These are phyloP conservation scores for Entomortierella lignicola DNA, from an alignment of 192 early-diverging fungal species.

Conservation along the genomic window DNA sequence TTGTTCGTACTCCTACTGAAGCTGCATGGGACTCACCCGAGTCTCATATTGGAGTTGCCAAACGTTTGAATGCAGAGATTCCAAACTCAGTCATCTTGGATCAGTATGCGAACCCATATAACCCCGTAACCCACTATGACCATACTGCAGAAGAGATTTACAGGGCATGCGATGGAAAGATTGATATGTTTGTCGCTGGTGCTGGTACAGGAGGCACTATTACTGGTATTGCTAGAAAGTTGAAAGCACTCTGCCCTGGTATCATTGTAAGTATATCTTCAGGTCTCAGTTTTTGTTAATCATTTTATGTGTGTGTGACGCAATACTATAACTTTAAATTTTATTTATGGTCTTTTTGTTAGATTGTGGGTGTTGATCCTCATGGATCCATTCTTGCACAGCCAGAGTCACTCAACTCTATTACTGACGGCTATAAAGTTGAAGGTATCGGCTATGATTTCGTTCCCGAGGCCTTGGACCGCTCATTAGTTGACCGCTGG, in stretches of 20 bases:
- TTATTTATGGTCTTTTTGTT: neutral
- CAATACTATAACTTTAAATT: too few relatives aligned
- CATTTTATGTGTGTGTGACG: too few relatives aligned
- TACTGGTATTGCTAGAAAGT: conserved; percentile 90
- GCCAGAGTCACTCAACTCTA: conserved; percentile 65
- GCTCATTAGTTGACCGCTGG: conserved; percentile 90
- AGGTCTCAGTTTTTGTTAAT: too few relatives aligned
- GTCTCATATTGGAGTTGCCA: conserved; percentile 97
- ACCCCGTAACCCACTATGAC: conserved; percentile 98
- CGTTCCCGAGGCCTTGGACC: conserved; percentile 92
- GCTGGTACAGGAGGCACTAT: conserved; percentile 99
- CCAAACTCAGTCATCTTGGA: conserved; percentile 96
- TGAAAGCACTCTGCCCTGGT: conserved; percentile 94
- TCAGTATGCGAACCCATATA: conserved; percentile 97
- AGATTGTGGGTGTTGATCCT: conserved; percentile 96
- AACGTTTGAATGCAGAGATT: conserved; percentile 93
- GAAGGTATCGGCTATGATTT: conserved; percentile 99
- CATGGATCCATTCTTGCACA: conserved; percentile 93
- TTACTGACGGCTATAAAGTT: conserved; percentile 82
- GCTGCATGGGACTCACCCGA: conserved; percentile 99
- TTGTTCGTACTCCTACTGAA: conserved; percentile 98
- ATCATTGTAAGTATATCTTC: conserved; percentile 60
- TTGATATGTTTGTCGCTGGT: conserved; percentile 96
- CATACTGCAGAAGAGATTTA: conserved; percentile 89
- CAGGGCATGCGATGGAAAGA: conserved; percentile 83